phyloP scores from a whole-genome alignment of 768 basidiomycete genomes.

The Boletellus ananiceps region DNA sequence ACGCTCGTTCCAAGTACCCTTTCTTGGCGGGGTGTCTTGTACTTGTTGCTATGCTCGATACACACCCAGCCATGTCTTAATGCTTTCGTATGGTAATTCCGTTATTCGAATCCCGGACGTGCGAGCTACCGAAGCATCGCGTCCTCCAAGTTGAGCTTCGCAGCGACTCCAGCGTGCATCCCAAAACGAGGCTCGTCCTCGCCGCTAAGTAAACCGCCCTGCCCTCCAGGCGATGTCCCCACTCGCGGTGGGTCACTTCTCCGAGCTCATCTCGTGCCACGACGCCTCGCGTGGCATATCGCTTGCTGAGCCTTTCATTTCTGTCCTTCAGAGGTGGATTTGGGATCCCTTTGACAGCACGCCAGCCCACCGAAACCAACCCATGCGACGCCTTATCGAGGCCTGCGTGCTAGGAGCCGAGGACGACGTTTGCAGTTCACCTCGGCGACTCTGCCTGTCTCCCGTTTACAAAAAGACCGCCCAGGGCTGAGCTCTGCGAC shows the following conservation, averaged over 20 bases:
- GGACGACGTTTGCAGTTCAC: conserved; percentile 7
- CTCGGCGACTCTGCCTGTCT: conserved; percentile 2
- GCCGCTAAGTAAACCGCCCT: conserved; percentile 13
- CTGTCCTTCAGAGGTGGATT: conserved; percentile 5
- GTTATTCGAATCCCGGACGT: conserved; percentile 22
- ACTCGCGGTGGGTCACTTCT: conserved; percentile 4
- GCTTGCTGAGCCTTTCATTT: conserved; percentile 3
- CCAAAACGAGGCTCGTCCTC: background rate
- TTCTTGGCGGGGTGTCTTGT: conserved; percentile 29
- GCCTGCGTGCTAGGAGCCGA: conserved; percentile 8
- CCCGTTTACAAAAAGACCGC: conserved; percentile 14
- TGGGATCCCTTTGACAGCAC: conserved; percentile 3
- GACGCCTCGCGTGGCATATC: conserved; percentile 9
- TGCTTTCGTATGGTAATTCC: conserved; percentile 34
- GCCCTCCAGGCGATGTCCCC: conserved; percentile 5
- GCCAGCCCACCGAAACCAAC: conserved; percentile 8
- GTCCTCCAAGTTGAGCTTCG: conserved; percentile 5
- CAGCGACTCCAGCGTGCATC: conserved; percentile 5
- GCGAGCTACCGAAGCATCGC: conserved; percentile 5
- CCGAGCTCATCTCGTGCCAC: conserved; percentile 9
- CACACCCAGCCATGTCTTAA: conserved; percentile 33
- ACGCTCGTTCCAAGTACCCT: conserved; percentile 27
- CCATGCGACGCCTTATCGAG: conserved; percentile 16
- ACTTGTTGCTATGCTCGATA: conserved; percentile 33
- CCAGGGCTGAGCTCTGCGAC: background rate